Conservation (phyloP, 2,329 filamentous ascomycete species). For the Gyromitra esculenta region DNA sequence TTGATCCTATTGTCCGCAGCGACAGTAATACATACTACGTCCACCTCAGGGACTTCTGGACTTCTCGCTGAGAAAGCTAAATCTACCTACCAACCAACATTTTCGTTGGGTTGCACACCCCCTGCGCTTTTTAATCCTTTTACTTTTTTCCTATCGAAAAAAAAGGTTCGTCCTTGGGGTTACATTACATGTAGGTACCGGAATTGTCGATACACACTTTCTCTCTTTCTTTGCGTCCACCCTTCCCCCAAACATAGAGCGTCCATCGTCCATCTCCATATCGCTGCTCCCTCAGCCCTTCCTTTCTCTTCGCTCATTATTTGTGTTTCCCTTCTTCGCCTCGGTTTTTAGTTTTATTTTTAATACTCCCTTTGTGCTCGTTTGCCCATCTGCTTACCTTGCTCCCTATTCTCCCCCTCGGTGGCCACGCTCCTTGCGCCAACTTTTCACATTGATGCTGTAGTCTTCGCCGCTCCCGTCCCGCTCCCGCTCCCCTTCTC, state of each 20-base stretch:
- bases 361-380: not conserved
- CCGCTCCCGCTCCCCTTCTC: slow-evolving; percentile 14
- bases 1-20: not conserved
- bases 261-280: not conserved
- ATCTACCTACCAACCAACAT: not conserved
- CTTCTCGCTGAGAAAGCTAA: not conserved
- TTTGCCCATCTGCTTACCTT: not conserved
- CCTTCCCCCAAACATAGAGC: not conserved
- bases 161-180: not conserved
- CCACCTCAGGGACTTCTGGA: not conserved
- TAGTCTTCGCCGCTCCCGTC: slow-evolving; percentile 15
- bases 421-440: slow-evolving; percentile 16
- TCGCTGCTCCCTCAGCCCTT: not conserved
- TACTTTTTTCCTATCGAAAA: slow-evolving; percentile 6
- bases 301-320: slow-evolving; percentile 20
- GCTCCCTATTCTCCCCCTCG: not conserved
- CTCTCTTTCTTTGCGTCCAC: not conserved
- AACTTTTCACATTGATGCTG: slow-evolving; percentile 39
- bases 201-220: not conserved
- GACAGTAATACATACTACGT: not conserved
- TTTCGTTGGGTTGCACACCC: not conserved
- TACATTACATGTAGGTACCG: not conserved
- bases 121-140: not conserved
- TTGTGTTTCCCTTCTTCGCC: slow-evolving; percentile 2
- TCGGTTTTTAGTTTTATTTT: slow-evolving; percentile 2